phyloP scores from a whole-genome alignment of 2,329 filamentous ascomycete genomes.

The Fusarium euwallaceae region DNA sequence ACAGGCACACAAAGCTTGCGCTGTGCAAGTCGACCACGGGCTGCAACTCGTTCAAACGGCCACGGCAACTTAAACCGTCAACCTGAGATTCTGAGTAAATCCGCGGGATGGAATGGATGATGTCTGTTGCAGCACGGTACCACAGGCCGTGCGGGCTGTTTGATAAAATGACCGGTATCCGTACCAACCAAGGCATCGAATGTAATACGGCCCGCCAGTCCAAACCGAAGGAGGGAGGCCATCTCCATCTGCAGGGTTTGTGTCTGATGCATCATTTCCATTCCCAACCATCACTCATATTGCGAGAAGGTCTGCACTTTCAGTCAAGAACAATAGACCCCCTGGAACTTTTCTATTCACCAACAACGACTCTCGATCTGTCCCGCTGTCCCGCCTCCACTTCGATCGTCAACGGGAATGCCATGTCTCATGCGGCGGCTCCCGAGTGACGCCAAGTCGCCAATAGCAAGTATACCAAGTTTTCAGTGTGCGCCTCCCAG shows the following conservation, averaged over 20 bases:
- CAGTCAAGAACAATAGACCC: neutral
- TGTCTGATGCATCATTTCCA: constrained; percentile 16
- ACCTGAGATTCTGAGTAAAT: neutral
- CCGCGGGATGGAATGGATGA: neutral
- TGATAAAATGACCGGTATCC: constrained; percentile 23
- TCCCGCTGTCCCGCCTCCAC: constrained; percentile 23
- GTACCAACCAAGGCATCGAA: constrained; percentile 17
- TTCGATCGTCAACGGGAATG: constrained; percentile 32
- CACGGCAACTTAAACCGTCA: constrained; percentile 1
- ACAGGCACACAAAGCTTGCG: constrained; percentile 1
- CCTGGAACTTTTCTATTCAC: neutral
- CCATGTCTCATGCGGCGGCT: constrained; percentile 31
- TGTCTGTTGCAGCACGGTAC: neutral
- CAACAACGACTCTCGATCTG: neutral
- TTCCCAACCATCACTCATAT: constrained; percentile 16
- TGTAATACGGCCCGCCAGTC: constrained; percentile 16
- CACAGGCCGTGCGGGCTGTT: constrained; percentile 8
- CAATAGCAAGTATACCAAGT: neutral
- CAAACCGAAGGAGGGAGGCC: neutral
- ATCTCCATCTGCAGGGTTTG: constrained; percentile 28
- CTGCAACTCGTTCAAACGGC: constrained; percentile 1
- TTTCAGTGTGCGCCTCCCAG: neutral
- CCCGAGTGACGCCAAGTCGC: constrained; percentile 13
- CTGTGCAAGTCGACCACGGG: neutral
- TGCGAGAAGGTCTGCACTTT: neutral